Conservation (phyloP, 768 basidiomycete genomes). For the Pulveroboletus ravenelii region DNA sequence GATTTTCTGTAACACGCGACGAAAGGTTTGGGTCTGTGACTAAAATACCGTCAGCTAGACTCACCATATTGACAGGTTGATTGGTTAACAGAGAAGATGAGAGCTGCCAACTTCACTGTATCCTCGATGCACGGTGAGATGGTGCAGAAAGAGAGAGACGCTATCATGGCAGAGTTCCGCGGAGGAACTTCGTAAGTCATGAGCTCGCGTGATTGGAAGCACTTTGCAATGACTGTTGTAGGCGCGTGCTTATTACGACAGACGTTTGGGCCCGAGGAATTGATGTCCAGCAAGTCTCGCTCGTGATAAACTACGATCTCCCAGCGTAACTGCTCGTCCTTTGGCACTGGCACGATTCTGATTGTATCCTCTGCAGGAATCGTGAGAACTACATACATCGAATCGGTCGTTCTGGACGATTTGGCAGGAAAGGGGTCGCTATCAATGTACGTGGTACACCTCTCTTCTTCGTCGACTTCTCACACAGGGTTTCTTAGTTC, state of each 20-base stretch:
- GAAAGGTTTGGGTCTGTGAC: slow-evolving; percentile 61
- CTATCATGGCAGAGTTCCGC: slow-evolving; percentile 96
- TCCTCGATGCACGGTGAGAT: slow-evolving; percentile 96
- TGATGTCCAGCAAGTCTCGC: slow-evolving; percentile 95
- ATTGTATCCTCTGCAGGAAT: slow-evolving; percentile 47
- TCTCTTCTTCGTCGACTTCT: slow-evolving; percentile 8
- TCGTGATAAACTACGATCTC: slow-evolving; percentile 96
- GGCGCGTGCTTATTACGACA: slow-evolving; percentile 91
- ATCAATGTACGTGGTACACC: slow-evolving; percentile 72
- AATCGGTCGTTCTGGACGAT: slow-evolving; percentile 97
- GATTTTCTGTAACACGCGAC: slow-evolving; percentile 96
- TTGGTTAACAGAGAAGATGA: slow-evolving; percentile 99
- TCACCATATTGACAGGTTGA: slow-evolving; percentile 59
- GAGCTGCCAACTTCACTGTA: slow-evolving; percentile 97
- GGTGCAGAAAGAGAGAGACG: slow-evolving; percentile 92
- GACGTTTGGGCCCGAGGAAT: slow-evolving; percentile 98
- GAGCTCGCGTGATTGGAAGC: neutral
- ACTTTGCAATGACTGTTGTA: slow-evolving; percentile 27
- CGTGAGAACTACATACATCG: slow-evolving; percentile 99
- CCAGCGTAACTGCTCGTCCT: slow-evolving; percentile 61
- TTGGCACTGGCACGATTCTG: slow-evolving; percentile 8
- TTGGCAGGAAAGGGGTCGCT: slow-evolving; percentile 98
- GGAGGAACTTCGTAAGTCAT: slow-evolving; percentile 77
- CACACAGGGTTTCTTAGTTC: slow-evolving; percentile 47
- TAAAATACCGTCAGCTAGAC: neutral